Evolutionary conservation across 805 yeast species (phyloP), one percentile per base, ranked within the genome.

Genomic region (Metschnikowia lunata): DNA sequence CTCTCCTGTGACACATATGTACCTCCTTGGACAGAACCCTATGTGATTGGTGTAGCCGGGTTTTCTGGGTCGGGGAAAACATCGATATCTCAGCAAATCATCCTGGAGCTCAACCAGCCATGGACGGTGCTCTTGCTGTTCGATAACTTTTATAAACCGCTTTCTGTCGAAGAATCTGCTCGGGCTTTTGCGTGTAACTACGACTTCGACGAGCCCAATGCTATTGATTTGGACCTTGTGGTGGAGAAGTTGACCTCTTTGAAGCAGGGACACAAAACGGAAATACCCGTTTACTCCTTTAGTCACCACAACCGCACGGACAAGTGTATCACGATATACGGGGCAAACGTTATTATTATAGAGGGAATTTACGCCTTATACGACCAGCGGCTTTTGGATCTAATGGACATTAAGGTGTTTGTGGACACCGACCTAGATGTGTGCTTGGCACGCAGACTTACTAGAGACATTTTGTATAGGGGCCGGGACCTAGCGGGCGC

Each of bases 401-500:
- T 89, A 57, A 85, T 90, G 84, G 95, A 91, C 57, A 72, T 88
- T 47, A 91, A 86, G 63, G 79, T 91, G 14, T 93, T 81, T 61
- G 97, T 93, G 3, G 97, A 91, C 54, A 93, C 97, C 2, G 98
- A 90, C 57, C 71, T 89, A 53, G 99, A 93, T 60, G 78, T 91
- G 12, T 93, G 99, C 63, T 72, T 93, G 54, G 90, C 96, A 5
- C 74, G 99, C 56, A 73, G 99, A 55, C 68, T 93, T 36, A 80
- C 87, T 4, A 74, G 99, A 57, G 99, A 93, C 61, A 89, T 88
- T 42, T 72, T 86, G 11, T 81, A 83, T 48, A 72, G 99, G 48
- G 96, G 95, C 1, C 71, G 99, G 47, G 96, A 90, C 55, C 68
- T 90, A 30, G 72, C 67, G 5, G 95, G 96, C 1, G 85, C 90